Conservation (phyloP, 352 stramenopile genomes). For the Phytopythium cucurbitacearum region DNA sequence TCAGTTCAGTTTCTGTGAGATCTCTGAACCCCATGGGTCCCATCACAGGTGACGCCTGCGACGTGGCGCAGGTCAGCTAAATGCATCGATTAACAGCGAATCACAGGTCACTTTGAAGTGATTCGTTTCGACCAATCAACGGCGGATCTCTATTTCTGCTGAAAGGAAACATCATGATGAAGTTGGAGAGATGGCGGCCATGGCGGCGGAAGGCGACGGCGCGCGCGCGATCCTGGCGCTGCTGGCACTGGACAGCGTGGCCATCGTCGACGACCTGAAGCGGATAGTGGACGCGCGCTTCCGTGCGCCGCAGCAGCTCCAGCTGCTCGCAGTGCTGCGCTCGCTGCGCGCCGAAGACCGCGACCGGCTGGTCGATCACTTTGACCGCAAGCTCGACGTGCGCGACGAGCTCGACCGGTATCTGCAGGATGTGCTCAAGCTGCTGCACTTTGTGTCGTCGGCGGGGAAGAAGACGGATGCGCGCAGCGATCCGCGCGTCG, state of each 20-base stretch:
- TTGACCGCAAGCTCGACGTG: constrained; percentile 54
- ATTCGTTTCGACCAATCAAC: too few species aligned
- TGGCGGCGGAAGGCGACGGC: background rate
- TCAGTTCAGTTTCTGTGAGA: too few species aligned
- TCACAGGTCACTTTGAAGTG: too few species aligned
- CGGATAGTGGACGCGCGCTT: constrained; percentile 32
- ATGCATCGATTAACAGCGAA: too few species aligned
- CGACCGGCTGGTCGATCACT: constrained; percentile 30
- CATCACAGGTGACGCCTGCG: too few species aligned
- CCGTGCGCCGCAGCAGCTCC: constrained; percentile 32
- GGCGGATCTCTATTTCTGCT: too few species aligned
- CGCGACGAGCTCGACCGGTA: constrained; percentile 58
- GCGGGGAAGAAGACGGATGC: constrained; percentile 20
- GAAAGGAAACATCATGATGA: too few species aligned
- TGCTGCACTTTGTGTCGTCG: constrained; percentile 26
- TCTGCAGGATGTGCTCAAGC: constrained; percentile 49
- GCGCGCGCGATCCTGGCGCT: constrained; percentile 27
- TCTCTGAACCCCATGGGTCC: too few species aligned
- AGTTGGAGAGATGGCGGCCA: background rate
- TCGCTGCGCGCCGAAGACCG: constrained; percentile 10
- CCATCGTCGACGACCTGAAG: constrained; percentile 28
- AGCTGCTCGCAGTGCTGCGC: constrained; percentile 25
- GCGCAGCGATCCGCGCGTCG: constrained; percentile 20
- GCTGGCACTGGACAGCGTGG: constrained; percentile 29
- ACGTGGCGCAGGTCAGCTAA: too few species aligned